Base-by-base conservation (phyloP, 495 filamentous ascomycete genomes). In the Parachaetomium inaequale region DNA sequence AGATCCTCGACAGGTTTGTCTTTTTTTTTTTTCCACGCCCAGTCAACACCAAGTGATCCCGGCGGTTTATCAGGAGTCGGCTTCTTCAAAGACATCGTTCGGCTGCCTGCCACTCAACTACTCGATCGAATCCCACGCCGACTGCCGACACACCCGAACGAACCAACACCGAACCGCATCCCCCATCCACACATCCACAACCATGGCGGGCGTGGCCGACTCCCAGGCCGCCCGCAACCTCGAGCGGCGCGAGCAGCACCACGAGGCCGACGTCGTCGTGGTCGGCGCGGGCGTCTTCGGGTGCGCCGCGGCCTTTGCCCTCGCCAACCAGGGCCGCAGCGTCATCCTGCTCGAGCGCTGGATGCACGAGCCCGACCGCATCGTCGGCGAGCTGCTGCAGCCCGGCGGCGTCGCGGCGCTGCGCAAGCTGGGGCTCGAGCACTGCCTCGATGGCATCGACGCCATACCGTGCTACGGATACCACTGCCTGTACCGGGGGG, bases 371-470 rank as follows among this genome's bases (percentile, higher is more conserved):
- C 94, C 94, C 14, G 91, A 98, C 78, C 87, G 94, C 58, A 98
- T 98, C 68, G 93, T 98, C 23, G 94, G 94, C 58, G 94, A 98
- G 78, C 76, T 98, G 61, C 76, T 98, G 70, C 94, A 98, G 73
- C 94, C 94, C 4, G 94, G 94, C 32, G 94, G 94, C 45, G 87
- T 96, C 42, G 76, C 81, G 46, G 92, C 95, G 21, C 79, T 98
- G 63, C 81, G 87, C 68, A 85, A 88, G 65, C 77, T 98, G 55
- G 95, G 95, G 7, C 74, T 98, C 55, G 73, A 73, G 47, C 84
- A 90, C 62, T 96, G 92, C 70, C 78, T 98, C 17, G 93, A 98
- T 58, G 89, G 77, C 17, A 98, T 98, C 67, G 94, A 98, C 69
- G 86, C 92, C 1, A 82, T 96, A 34, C 78, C 79, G 6, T 90